Base-by-base conservation (phyloP, 2,329 filamentous ascomycete species). In the Fusarium secorum region DNA sequence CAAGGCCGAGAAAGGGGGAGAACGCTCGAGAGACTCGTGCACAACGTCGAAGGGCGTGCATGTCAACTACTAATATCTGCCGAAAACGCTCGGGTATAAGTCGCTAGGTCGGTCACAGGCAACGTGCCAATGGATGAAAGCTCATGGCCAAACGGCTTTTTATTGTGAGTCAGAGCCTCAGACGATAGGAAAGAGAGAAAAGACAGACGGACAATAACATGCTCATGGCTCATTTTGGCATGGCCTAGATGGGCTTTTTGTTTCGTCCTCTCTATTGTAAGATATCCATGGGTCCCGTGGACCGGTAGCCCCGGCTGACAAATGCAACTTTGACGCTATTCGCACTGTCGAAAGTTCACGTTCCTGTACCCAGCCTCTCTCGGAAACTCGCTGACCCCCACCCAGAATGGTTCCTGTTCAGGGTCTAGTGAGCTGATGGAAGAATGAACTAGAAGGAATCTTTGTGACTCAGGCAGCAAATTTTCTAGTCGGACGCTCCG, bases 391-490 rank as follows among this genome's bases (percentile, higher is more conserved):
- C 60, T 22, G 24, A 56, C 65, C 63, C 68, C 69, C 68, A 68
- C 65, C 18, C 41, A 44, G 44, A 17, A 26, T 54, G 28, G 51
- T 68, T 36, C 41, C 68, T 56, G 39, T 68, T 60, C 38, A 54
- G 48, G 68, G 38, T 45, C 45, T 63, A 58, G 46, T 64, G 45
- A 46, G 63, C 59, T 52, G 49, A 60, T 64, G 30, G 56, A 60
- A 72, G 74, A 76, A 78, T 49, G 70, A 69, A 69, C 77, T 77
- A 78, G 77, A 78, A 78, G 56, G 54, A 56, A 56, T 70, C 60
- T 76, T 75, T 75, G 68, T 79, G 78, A 79, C 79, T 80, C 77
- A 81, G 79, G 79, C 79, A 80, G 73, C 78, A 78, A 79, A 62
- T 45, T 68, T 68, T 68, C 56, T 30, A 10, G 26, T 58, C 11